These are phyloP conservation scores for Phaffomyces thermotolerans DNA, from an alignment of 805 yeast genomes.

Conservation along the genomic window DNA sequence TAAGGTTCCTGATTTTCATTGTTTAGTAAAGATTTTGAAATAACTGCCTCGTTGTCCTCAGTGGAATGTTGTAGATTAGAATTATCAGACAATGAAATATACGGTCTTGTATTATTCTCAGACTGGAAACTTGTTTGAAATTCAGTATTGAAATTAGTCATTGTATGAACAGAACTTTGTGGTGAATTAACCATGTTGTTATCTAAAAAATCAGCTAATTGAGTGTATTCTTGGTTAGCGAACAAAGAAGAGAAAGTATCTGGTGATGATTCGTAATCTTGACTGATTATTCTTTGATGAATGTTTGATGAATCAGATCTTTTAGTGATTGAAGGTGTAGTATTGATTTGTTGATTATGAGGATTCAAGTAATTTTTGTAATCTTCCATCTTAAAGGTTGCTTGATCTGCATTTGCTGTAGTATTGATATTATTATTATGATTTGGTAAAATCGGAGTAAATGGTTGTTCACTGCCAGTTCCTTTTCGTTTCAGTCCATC, in stretches of 20 bases:
- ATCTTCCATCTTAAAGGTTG: neutral
- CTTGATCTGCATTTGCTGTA: neutral
- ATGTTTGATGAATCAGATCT: conserved; percentile 1
- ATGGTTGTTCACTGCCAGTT: neutral
- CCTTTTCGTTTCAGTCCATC: too few species aligned
- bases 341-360: too few species aligned
- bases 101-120: conserved; percentile 24
- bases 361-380: neutral
- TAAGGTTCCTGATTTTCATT: conserved; percentile 22
- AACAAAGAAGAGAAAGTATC: conserved; percentile 25
- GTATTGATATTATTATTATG: too few species aligned
- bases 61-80: conserved; percentile 10
- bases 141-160: conserved; percentile 14
- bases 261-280: conserved; percentile 16
- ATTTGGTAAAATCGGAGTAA: neutral
- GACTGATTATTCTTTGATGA: conserved; percentile 2
- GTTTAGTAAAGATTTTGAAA: conserved; percentile 8
- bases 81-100: conserved; percentile 22
- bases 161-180: conserved; percentile 16
- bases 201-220: conserved; percentile 33
- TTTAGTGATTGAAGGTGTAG: neutral
- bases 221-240: conserved; percentile 36
- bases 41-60: conserved; percentile 4
- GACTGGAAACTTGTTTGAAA: conserved; percentile 22
- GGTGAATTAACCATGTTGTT: conserved; percentile 14